phyloP scores from a whole-genome alignment of 345 rosid genomes.

The Microthlaspi erraticum region DNA sequence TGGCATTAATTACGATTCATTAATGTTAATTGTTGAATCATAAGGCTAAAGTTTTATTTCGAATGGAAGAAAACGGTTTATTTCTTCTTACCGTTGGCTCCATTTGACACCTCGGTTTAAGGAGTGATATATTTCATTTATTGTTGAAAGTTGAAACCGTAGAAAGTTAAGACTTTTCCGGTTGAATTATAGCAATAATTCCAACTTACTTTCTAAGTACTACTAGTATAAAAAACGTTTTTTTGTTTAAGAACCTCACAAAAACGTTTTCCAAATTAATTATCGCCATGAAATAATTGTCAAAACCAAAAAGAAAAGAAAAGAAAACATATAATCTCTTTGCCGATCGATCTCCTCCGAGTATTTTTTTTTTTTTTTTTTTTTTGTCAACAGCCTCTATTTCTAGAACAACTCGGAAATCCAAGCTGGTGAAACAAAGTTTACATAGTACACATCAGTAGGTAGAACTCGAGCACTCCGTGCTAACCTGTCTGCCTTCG shows the following conservation, averaged over 20 bases:
- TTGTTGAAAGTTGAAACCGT: slow-evolving; percentile 5
- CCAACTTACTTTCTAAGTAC: not conserved
- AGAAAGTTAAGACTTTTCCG: not conserved
- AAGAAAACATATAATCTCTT: not conserved
- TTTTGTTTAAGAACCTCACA: too few relatives aligned
- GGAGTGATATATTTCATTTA: slow-evolving; percentile 1
- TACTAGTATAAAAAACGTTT: too few relatives aligned
- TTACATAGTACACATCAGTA: too few relatives aligned
- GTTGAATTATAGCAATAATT: slow-evolving; percentile 13
- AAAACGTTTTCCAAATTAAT: not conserved
- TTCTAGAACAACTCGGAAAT: too few relatives aligned
- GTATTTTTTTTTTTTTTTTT: too few relatives aligned
- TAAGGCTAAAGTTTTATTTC: not conserved
- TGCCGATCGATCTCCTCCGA: too few relatives aligned
- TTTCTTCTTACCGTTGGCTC: not conserved
- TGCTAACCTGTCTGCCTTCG: too few relatives aligned
- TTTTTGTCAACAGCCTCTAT: too few relatives aligned
- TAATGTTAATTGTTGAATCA: not conserved
- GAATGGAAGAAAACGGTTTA: not conserved
- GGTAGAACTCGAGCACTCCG: too few relatives aligned
- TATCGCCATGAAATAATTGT: not conserved
- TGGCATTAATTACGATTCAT: slow-evolving; percentile 28
- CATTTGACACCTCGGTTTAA: not conserved
- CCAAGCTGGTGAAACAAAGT: too few relatives aligned
- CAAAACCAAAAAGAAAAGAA: not conserved